Evolutionary conservation across 2,329 filamentous ascomycete genomes (phyloP).

Genomic region (Mollisiaceae sp.): DNA sequence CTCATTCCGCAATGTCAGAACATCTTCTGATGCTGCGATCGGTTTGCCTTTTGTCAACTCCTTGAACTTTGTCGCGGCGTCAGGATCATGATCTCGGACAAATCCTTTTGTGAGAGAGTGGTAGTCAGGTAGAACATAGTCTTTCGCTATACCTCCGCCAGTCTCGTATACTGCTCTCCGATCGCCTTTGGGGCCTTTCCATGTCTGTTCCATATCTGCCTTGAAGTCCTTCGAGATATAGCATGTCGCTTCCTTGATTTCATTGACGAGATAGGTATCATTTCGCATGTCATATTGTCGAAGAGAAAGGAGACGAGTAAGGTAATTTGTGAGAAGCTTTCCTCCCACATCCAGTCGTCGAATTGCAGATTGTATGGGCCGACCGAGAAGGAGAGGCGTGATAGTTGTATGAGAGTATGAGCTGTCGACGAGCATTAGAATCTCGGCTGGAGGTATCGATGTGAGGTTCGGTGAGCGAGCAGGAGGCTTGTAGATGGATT

Average conservation of each 20-base stretch:
- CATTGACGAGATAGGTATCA: constrained; percentile 90
- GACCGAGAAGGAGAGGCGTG: constrained; percentile 82
- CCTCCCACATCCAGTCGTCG: constrained; percentile 89
- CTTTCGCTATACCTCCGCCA: constrained; percentile 70
- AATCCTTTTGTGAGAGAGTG: constrained; percentile 66
- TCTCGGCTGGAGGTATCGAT: constrained; percentile 68
- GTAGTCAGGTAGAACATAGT: constrained; percentile 90
- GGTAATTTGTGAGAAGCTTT: constrained; percentile 90
- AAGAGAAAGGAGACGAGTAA: constrained; percentile 86
- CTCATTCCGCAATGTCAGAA: constrained; percentile 88
- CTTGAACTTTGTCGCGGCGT: constrained; percentile 58
- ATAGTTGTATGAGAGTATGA: constrained; percentile 94
- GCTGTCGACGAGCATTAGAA: constrained; percentile 86
- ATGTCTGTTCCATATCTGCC: constrained; percentile 77
- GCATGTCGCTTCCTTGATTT: constrained; percentile 91
- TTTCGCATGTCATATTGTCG: constrained; percentile 96
- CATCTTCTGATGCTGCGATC: constrained; percentile 68
- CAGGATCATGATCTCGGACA: constrained; percentile 77
- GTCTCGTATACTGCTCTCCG: constrained; percentile 54
- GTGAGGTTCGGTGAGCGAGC: constrained; percentile 49
- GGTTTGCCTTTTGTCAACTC: constrained; percentile 49
- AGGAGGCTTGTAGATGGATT: constrained; percentile 68
- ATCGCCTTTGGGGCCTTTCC: constrained; percentile 75
- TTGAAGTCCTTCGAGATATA: constrained; percentile 82
- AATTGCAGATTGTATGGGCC: constrained; percentile 79